Base-by-base conservation (phyloP, 805 yeast genomes). In the Jamesozyma lodderae region DNA sequence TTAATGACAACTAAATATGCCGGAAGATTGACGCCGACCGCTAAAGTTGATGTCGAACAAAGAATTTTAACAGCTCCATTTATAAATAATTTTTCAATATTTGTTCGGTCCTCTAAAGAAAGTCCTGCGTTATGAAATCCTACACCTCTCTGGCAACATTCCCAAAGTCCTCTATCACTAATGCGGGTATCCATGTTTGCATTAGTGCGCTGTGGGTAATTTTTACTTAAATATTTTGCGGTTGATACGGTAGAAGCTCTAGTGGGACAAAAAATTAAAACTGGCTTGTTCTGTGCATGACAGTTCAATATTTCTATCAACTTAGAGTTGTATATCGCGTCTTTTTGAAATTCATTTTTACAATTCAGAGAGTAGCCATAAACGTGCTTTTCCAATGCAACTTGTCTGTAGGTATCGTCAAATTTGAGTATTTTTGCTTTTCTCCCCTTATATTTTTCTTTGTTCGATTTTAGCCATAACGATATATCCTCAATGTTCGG, bases 71-170 rank as follows among this genome's bases (percentile, higher is more conserved):
- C 52, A 3, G 53, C 48, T 0, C 77, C 77, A 4, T 53, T 49
- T 5, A 66, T 51, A 41, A 73, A 77, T 13, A 56, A 49, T 16
- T 54, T 52, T 48, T 77, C 81, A 2, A 76, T 64, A 1, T 56
- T 39, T 11, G 45, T 53, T 35, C 81, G 55, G 48, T 77, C 81
- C 2, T 57, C 59, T 34, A 59, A 48, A 2, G 71, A 57, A 31
- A 76, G 53, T 1, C 81, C 81, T 3, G 81, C 81, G 55, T 76
- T 78, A 44, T 77, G 81, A 45, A 60, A 73, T 0, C 72, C 75
- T 26, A 77, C 59, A 0, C 78, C 77, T 6, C 43, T 40, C 4
- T 33, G 28, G 1, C 41, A 31, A 35, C 53, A 50, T 9, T 45
- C 47, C 3, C 3, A 10, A 0, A 38, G 34, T 4, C 16, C 15